These are phyloP conservation scores for Ustilago tritici DNA, from an alignment of 1,284 basidiomycete genomes.

Conservation along the genomic window DNA sequence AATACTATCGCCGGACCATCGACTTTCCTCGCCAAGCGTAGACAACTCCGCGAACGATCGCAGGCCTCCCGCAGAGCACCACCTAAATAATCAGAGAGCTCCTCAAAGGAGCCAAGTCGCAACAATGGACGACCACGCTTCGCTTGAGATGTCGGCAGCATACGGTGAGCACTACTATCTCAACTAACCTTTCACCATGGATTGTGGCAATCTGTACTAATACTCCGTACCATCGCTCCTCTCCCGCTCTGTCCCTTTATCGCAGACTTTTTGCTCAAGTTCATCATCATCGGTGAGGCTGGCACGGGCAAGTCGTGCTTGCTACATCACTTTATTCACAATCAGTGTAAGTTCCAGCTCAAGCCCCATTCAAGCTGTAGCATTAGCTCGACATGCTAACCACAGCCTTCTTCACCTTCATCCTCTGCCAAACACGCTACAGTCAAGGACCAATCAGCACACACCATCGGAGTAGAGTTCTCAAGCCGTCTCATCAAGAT, in stretches of 20 bases:
- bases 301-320: conserved; percentile 96
- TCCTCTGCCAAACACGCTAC: conserved; percentile 11
- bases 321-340: conserved; percentile 93
- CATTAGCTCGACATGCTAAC: neutral
- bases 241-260: neutral
- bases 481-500: conserved; percentile 87
- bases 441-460: conserved; percentile 97
- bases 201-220: neutral
- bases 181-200: neutral
- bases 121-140: conserved; percentile 49
- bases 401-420: neutral
- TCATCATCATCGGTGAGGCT: conserved; percentile 95
- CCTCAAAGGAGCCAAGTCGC: neutral
- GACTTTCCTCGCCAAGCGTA: too few relatives aligned
- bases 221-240: too few relatives aligned
- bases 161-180: conserved; percentile 29
- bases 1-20: too few relatives aligned
- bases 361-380: too few relatives aligned
- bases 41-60: too few relatives aligned
- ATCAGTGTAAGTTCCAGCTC: conserved; percentile 78
- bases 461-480: conserved; percentile 97
- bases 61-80: too few relatives aligned
- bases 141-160: conserved; percentile 53
- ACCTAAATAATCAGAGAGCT: neutral
- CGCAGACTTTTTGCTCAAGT: conserved; percentile 92